Evolutionary conservation across 768 basidiomycete species (phyloP), one percentile per base, ranked within the genome.

Genomic region (Suillus luteus): DNA sequence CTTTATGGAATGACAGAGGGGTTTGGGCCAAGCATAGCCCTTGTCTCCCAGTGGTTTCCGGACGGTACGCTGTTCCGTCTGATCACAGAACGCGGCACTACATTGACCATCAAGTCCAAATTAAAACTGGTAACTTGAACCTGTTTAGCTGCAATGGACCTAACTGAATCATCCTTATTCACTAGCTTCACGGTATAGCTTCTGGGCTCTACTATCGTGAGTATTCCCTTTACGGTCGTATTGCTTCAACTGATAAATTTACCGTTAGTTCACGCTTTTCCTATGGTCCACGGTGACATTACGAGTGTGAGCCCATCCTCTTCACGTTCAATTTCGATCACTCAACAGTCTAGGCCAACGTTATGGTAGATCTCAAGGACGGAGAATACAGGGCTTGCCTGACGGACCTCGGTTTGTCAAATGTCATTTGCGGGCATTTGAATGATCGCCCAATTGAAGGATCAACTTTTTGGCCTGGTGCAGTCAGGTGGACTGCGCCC

Each of bases 391-490:
- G 72, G 22, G 81, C 77, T 0, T 74, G 75, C 11, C 66, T 83
- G 6, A 75, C 77, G 33, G 82, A 83, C 59, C 83, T 84, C 49
- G 82, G 82, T 1, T 67, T 82, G 9, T 81, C 79, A 22, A 78
- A 67, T 46, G 74, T 80, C 44, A 70, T 77, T 19, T 68, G 69
- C 22, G 77, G 78, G 59, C 68, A 75, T 59, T 60, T 12, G 12
- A 69, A 75, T 33, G 67, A 72, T 15, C 55, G 67, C 11, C 67
- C 65, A 49, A 71, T 65, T 57, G 24, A 51, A 58, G 72, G 71
- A 33, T 78, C 78, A 1, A 64, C 57, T 35, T 71, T 80, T 40
- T 76, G 77, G 11, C 5, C 37, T 35, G 80, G 81, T 14, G 76
- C 79, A 24, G 73, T 80, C 27, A 75, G 81, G 1, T 82, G 81